phyloP scores from a whole-genome alignment of 1,284 basidiomycete species.

The Ustilago shanxiensis region DNA sequence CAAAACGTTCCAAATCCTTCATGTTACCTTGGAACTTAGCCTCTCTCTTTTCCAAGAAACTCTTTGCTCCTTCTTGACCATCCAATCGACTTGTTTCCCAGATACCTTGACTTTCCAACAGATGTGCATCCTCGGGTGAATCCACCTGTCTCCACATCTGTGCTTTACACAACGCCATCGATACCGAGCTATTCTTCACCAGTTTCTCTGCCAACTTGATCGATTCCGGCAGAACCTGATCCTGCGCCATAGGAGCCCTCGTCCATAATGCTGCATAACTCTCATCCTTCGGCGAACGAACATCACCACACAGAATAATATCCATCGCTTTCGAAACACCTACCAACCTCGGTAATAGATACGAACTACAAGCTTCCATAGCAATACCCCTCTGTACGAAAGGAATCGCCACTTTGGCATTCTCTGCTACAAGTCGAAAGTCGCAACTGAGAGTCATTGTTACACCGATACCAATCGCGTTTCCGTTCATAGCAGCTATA shows the following conservation, averaged over 20 bases:
- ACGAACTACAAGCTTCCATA: conserved; percentile 54
- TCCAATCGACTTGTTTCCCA: conserved; percentile 47
- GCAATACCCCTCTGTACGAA: conserved; percentile 62
- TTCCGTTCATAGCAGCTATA: conserved; percentile 63
- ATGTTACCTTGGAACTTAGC: conserved; percentile 48
- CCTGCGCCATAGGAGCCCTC: conserved; percentile 24
- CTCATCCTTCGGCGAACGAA: conserved; percentile 30
- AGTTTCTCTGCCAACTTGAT: conserved; percentile 51
- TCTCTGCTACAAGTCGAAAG: conserved; percentile 41
- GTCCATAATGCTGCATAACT: conserved; percentile 44
- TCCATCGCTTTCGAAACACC: conserved; percentile 57
- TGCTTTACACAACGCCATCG: conserved; percentile 60
- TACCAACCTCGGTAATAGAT: conserved; percentile 53
- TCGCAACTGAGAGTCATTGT: conserved; percentile 56
- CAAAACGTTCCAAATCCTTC: conserved; percentile 48
- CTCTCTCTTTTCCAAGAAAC: conserved; percentile 57
- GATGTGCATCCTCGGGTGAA: conserved; percentile 55
- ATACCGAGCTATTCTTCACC: conserved; percentile 48
- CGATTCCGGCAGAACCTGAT: conserved; percentile 43
- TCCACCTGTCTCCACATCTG: conserved; percentile 51
- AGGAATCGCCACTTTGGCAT: conserved; percentile 59
- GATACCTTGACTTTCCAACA: conserved; percentile 54
- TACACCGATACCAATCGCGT: conserved; percentile 61
- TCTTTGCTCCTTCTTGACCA: conserved; percentile 54
- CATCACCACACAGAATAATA: conserved; percentile 58